These are phyloP conservation scores for Tricholoma matsutake DNA, from an alignment of 768 basidiomycete genomes.

Conservation along the genomic window DNA sequence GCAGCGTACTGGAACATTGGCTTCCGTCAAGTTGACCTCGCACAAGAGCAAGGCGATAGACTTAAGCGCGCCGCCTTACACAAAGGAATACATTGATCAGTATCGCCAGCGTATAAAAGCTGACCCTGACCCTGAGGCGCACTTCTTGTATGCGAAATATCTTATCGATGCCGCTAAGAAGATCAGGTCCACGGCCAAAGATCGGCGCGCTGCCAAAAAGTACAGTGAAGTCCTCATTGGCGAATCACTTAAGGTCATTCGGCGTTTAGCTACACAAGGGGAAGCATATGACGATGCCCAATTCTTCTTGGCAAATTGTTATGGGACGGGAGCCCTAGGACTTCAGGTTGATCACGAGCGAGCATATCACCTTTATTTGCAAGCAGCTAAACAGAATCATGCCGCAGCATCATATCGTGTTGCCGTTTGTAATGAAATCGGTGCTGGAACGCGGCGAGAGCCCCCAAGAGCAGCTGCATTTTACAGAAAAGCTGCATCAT, in stretches of 20 bases:
- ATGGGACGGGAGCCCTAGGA: constrained; percentile 94
- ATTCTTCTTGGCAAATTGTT: constrained; percentile 97
- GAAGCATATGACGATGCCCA: constrained; percentile 95
- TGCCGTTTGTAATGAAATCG: constrained; percentile 98
- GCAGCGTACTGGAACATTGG: constrained; percentile 54
- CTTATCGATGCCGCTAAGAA: constrained; percentile 97
- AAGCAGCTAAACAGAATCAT: constrained; percentile 97
- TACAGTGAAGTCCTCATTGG: constrained; percentile 85
- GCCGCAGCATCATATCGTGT: constrained; percentile 93
- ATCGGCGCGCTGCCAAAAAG: constrained; percentile 83
- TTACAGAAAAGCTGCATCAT: constrained; percentile 93
- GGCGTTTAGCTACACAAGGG: constrained; percentile 88
- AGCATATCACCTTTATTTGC: constrained; percentile 94
- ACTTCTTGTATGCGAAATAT: constrained; percentile 98
- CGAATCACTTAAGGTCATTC: constrained; percentile 90
- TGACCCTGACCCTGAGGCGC: constrained; percentile 97
- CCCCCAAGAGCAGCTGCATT: constrained; percentile 88
- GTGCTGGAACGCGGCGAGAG: constrained; percentile 91
- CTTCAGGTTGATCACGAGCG: constrained; percentile 96
- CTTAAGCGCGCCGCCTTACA: constrained; percentile 80
- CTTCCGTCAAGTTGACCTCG: constrained; percentile 54
- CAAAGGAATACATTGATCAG: constrained; percentile 95
- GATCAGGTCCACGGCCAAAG: constrained; percentile 68
- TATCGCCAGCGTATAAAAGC: constrained; percentile 96
- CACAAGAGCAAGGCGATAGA: constrained; percentile 80